Conservation (phyloP, 2,329 filamentous ascomycete species). For the Penicillium sp. region DNA sequence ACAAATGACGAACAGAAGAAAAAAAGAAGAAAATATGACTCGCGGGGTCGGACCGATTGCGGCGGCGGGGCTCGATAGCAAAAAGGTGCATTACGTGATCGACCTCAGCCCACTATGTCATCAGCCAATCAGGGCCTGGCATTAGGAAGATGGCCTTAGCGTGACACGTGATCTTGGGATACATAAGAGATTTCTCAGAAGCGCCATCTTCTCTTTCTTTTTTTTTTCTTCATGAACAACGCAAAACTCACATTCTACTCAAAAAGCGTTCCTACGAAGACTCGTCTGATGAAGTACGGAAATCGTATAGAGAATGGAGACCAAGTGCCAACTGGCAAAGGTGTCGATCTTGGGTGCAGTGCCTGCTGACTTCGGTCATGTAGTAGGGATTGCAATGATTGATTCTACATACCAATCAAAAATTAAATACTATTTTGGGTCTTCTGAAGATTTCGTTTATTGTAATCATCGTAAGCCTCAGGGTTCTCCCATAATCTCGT, state of each 20-base stretch:
- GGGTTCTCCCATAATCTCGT: neutral
- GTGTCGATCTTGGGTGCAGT: conserved; percentile 60
- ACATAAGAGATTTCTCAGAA: conserved; percentile 20
- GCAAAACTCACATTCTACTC: conserved; percentile 54
- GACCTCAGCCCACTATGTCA: neutral
- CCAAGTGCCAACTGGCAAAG: conserved; percentile 35
- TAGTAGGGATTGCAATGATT: conserved; percentile 61
- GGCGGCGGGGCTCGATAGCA: conserved; percentile 16
- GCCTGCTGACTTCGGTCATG: conserved; percentile 44
- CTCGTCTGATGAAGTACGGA: conserved; percentile 55
- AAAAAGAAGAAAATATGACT: conserved; percentile 21
- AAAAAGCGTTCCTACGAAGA: conserved; percentile 59
- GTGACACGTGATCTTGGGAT: conserved; percentile 18
- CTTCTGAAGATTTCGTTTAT: neutral
- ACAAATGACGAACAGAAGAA: conserved; percentile 17
- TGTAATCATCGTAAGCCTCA: neutral
- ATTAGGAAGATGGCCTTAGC: neutral
- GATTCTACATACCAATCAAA: conserved; percentile 46
- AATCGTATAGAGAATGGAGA: conserved; percentile 60
- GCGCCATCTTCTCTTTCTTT: conserved; percentile 29
- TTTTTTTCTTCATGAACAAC: conserved; percentile 54
- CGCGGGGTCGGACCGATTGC: conserved; percentile 29
- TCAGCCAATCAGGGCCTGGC: neutral
- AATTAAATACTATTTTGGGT: conserved; percentile 3
- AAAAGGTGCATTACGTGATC: conserved; percentile 10